These are phyloP conservation scores for Aspergillus sp. DNA, from an alignment of 2,329 filamentous ascomycete genomes.

Conservation along the genomic window DNA sequence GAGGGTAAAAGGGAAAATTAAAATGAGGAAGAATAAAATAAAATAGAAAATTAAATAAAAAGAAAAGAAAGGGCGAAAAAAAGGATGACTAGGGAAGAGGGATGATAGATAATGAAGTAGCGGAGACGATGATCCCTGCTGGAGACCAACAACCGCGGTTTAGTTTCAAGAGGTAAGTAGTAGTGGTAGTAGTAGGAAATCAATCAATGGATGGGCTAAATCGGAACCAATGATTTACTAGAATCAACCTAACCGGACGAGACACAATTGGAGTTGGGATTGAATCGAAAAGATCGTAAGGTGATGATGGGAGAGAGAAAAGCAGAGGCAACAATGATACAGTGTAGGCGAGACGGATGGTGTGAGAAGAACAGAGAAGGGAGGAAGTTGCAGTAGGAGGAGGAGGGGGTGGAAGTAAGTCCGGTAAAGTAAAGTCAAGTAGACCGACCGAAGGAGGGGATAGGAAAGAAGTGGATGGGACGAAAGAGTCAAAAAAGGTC, in stretches of 20 bases:
- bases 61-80: background rate
- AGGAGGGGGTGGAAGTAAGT: conserved; percentile 7
- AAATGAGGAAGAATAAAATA: background rate
- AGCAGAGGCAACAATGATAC: background rate
- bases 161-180: conserved; percentile 8
- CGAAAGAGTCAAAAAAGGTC: background rate
- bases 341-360: background rate
- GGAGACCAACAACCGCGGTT: conserved; percentile 18
- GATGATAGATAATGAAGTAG: conserved; percentile 12
- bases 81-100: conserved; percentile 5
- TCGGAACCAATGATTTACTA: background rate
- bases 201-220: background rate
- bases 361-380: conserved; percentile 15
- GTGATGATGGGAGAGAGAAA: background rate
- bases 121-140: conserved; percentile 21
- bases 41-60: conserved; percentile 9
- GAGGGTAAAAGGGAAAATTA: background rate
- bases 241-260: background rate
- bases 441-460: conserved; percentile 11
- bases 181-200: background rate
- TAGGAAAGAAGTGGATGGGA: background rate
- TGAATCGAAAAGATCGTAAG: background rate
- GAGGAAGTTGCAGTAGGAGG: conserved; percentile 14
- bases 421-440: background rate
- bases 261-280: conserved; percentile 4